Evolutionary conservation across 2,329 filamentous ascomycete species (phyloP), one percentile per base, ranked within the genome.

Genomic region (Magnaporthiopsis rhizophila): DNA sequence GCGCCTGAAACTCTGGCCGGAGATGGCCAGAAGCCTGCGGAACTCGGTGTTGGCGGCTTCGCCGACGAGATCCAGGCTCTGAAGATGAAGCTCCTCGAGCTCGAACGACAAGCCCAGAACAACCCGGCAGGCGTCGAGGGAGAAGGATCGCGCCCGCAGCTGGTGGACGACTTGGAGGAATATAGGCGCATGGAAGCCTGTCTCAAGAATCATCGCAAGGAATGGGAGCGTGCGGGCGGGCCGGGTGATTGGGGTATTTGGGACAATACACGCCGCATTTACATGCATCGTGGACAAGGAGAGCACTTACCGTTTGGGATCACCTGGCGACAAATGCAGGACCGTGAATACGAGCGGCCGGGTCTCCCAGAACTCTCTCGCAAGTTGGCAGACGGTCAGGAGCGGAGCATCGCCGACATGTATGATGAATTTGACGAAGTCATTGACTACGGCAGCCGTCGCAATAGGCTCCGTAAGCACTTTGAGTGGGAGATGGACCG

Each of bases 401-500:
- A 24, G 45, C 45, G 8, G 18, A 21, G 18, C 45, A 7, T 8
- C 45, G 45, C 45, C 21, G 45, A 24, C 45, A 11, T 21, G 45
- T n/a, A 21, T 8, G 45, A 53, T 53, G 45, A 24, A 11, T 53
- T 53, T 24, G 45, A 53, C 21, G 45, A 53, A n/a, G 24, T 53
- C 45, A 53, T 53, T 24, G 59, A 64, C 57, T 67, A 60, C 53
- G 57, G 60, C 21, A 45, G 30, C 8, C 58, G 57, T 15, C 56
- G 66, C 18, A 26, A 62, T 15, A 57, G 66, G 15, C 32, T 65
- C 62, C 64, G 64, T 21, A 64, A 64, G 62, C 64, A 61, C 24
- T 67, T 67, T 36, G 66, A 67, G 59, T 66, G 66, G 66, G 66
- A 66, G 11, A 56, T 64, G 26, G 66, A 67, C 15, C 66, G 66